Base-by-base conservation (phyloP, 1,139 yeast genomes). In the Hyphopichia khmerensis region DNA sequence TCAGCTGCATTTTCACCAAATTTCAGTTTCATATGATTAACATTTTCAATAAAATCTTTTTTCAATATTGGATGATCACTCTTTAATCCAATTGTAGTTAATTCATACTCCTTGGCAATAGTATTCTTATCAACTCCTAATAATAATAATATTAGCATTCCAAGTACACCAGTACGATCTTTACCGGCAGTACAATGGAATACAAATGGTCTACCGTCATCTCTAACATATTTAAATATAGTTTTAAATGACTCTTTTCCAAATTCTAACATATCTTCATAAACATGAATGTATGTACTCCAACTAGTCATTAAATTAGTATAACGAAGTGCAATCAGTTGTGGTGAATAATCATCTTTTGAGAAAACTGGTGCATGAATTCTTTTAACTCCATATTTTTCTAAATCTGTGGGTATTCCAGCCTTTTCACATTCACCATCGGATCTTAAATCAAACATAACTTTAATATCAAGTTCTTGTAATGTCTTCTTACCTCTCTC, bases 121-220 rank as follows among this genome's bases (percentile, higher is more conserved):
- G 81, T 79, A 49, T 80, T 78, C 15, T 72, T 69, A 45, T 84
- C 88, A 6, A 87, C 87, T 0, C 87, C 90, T 14, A 78, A 68
- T 21, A 87, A 62, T 23, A 80, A 63, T 37, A 88, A 67, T 3
- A 87, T 66, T 43, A 88, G 62, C 80, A 88, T 87, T 3, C 83
- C 77, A 48, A 86, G 60, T 13, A 87, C 70, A 0, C 96, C 96
- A 0, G 96, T 88, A 39, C 96, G 74, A 58, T 89, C 96, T 58
- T 87, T 88, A 2, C 96, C 96, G 1, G 95, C 95, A 2, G 91
- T 80, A 60, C 96, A 88, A 57, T 87, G 95, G 58, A 83, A 79
- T 6, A 85, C 64, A 47, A 87, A 67, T 2, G 81, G 79, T 19
- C 48, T 48, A 33, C 57, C 55, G 14, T 69, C 68, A 48, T 84